A percentile compares a stretch with the other conserved stretches of the same genome.
These are phyloP conservation scores for Nowakowskiella sp. DNA, from an alignment of 192 early-diverging fungal genomes.

Conservation along the genomic window DNA sequence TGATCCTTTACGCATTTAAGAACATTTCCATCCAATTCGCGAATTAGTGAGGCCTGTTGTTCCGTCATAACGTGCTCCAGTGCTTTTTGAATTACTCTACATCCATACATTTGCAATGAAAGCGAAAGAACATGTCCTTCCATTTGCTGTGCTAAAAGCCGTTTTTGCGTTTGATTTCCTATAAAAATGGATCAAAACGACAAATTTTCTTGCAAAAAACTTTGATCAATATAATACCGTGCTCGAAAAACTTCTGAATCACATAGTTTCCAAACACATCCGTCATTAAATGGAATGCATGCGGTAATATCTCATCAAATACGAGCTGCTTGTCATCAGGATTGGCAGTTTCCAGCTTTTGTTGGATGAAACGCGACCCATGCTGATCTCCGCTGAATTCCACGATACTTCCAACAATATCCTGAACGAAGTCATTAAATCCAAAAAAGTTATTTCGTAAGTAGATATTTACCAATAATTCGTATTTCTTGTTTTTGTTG, in stretches of 20 bases:
- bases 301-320: slow-evolving; percentile 91
- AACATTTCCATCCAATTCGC: slow-evolving; percentile 90
- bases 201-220: not conserved
- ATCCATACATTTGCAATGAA: slow-evolving; percentile 99
- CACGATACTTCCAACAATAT: slow-evolving; percentile 87
- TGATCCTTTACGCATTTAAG: slow-evolving; percentile 99
- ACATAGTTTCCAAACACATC: slow-evolving; percentile 99
- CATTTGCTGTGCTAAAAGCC: slow-evolving; percentile 88
- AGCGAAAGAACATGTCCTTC: slow-evolving; percentile 88
- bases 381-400: slow-evolving; percentile 99
- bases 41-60: slow-evolving; percentile 84
- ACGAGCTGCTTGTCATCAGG: slow-evolving; percentile 94
- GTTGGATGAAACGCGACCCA: slow-evolving; percentile 97
- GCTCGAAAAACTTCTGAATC: slow-evolving; percentile 99
- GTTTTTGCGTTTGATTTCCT: slow-evolving; percentile 81
- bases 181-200: not conserved
- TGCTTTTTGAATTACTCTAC: slow-evolving; percentile 97
- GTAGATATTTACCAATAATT: slow-evolving; percentile 59
- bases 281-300: slow-evolving; percentile 89
- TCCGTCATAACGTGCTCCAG: slow-evolving; percentile 87
- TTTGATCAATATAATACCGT: slow-evolving; percentile 44
- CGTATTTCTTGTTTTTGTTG: slow-evolving; percentile 96
- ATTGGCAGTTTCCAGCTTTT: slow-evolving; percentile 88
- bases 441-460: slow-evolving; percentile 7
- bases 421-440: slow-evolving; percentile 34